Conservation (phyloP, 257 asterid genomes). For the Agastache rugosa region DNA sequence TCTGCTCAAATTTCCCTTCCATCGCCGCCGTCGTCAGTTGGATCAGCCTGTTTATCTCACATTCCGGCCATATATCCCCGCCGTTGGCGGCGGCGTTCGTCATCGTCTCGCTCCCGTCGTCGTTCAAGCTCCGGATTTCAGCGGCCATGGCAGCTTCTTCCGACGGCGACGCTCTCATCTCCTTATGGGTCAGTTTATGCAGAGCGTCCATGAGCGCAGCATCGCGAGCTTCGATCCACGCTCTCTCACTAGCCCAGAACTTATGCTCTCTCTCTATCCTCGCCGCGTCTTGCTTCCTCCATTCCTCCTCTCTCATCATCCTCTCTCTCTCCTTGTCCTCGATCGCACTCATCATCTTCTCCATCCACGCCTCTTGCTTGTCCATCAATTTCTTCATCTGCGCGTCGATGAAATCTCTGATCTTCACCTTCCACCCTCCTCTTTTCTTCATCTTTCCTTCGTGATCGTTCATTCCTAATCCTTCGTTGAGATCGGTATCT, state of each 20-base stretch:
- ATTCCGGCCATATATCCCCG: conserved; percentile 59
- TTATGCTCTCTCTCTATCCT: conserved; percentile 76
- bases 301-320: conserved; percentile 68
- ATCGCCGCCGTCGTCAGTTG: conserved; percentile 53
- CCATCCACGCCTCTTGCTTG: conserved; percentile 87
- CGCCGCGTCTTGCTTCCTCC: conserved; percentile 76
- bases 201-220: conserved; percentile 71
- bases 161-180: not conserved
- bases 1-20: conserved; percentile 56
- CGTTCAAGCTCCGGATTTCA: conserved; percentile 38
- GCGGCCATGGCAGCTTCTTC: conserved; percentile 25
- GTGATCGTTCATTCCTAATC: conserved; percentile 1
- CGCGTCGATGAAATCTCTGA: conserved; percentile 66
- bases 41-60: conserved; percentile 59
- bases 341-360: conserved; percentile 74
- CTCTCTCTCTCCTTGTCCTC: conserved; percentile 88
- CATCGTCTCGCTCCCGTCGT: conserved; percentile 46
- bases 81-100: conserved; percentile 23
- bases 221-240: conserved; percentile 86
- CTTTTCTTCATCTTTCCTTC: conserved; percentile 47
- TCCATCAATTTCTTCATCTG: conserved; percentile 85
- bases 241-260: conserved; percentile 85
- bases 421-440: conserved; percentile 68
- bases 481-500: conserved; percentile 42
- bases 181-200: conserved; percentile 55